Evolutionary conservation across 2,329 filamentous ascomycete species (phyloP).

Genomic region (Trichoderma sp.): DNA sequence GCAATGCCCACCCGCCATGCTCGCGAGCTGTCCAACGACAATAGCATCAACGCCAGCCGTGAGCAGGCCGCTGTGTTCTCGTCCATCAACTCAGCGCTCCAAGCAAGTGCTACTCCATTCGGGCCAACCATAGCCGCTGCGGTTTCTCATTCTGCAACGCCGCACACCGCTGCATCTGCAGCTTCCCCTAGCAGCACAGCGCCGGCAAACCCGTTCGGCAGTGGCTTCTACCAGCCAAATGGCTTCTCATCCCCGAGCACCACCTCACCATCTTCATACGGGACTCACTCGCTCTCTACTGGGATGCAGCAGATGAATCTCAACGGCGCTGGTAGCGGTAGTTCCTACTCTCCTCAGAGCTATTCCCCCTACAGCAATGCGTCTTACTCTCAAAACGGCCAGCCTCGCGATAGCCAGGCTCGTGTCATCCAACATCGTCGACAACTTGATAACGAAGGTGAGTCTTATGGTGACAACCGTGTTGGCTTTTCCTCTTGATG

Average conservation of each 20-base stretch:
- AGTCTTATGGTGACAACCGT: conserved; percentile 24
- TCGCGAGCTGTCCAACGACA: conserved; percentile 63
- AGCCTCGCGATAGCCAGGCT: conserved; percentile 67
- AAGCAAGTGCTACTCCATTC: conserved; percentile 77
- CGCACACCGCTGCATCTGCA: conserved; percentile 26
- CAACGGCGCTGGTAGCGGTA: conserved; percentile 40
- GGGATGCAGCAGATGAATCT: conserved; percentile 66
- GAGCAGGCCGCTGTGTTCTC: conserved; percentile 51
- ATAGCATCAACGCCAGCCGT: conserved; percentile 37
- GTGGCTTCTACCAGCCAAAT: conserved; percentile 33
- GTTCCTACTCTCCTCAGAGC: conserved; percentile 54
- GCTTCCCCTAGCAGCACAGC: conserved; percentile 27
- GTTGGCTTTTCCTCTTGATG: neutral
- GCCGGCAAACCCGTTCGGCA: conserved; percentile 30
- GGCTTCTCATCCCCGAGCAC: conserved; percentile 31
- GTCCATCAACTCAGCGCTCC: conserved; percentile 68
- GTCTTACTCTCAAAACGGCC: conserved; percentile 49
- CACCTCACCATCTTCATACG: conserved; percentile 25
- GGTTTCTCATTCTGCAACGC: conserved; percentile 28
- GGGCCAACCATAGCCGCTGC: conserved; percentile 52
- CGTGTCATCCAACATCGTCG: conserved; percentile 74
- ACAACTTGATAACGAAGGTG: conserved; percentile 69
- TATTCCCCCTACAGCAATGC: conserved; percentile 56
- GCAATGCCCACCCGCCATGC: conserved; percentile 65
- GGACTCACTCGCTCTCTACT: conserved; percentile 55